These are phyloP conservation scores for Tricholoma flavovirens DNA, from an alignment of 768 basidiomycete species.

Conservation along the genomic window DNA sequence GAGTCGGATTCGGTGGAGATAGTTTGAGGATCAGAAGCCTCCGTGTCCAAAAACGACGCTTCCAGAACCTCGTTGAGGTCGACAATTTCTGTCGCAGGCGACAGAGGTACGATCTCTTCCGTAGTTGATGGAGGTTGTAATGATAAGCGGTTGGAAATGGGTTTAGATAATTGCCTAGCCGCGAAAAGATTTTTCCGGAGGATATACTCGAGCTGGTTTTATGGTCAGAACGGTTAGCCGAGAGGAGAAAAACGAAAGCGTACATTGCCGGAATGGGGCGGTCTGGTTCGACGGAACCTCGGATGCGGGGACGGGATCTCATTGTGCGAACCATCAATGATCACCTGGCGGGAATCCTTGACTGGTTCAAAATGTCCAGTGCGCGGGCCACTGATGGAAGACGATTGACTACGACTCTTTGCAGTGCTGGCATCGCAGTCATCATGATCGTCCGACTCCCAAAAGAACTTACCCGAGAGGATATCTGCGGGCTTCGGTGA, in stretches of 20 bases:
- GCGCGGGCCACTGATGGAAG: conserved; percentile 26
- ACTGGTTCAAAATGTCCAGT: conserved; percentile 36
- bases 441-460: conserved; percentile 41
- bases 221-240: conserved; percentile 8
- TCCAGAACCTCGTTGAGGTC: conserved; percentile 76
- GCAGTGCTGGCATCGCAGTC: conserved; percentile 27
- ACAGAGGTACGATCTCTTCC: conserved; percentile 15
- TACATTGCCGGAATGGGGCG: conserved; percentile 32
- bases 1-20: conserved; percentile 31
- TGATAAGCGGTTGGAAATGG: conserved; percentile 19
- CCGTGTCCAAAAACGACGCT: conserved; percentile 61
- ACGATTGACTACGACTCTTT: conserved; percentile 20
- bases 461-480: conserved; percentile 54
- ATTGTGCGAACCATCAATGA: conserved; percentile 40
- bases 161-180: conserved; percentile 13
- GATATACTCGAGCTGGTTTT: conserved; percentile 30
- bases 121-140: conserved; percentile 9
- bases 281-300: conserved; percentile 25
- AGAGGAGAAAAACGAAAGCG: conserved; percentile 13
- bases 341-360: conserved; percentile 31
- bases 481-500: conserved; percentile 65
- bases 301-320: conserved; percentile 50
- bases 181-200: conserved; percentile 29
- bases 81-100: conserved; percentile 46
- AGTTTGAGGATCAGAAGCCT: conserved; percentile 33